Conservation (phyloP, 202 grass and related monocot species). For the Panicum virgatum region DNA sequence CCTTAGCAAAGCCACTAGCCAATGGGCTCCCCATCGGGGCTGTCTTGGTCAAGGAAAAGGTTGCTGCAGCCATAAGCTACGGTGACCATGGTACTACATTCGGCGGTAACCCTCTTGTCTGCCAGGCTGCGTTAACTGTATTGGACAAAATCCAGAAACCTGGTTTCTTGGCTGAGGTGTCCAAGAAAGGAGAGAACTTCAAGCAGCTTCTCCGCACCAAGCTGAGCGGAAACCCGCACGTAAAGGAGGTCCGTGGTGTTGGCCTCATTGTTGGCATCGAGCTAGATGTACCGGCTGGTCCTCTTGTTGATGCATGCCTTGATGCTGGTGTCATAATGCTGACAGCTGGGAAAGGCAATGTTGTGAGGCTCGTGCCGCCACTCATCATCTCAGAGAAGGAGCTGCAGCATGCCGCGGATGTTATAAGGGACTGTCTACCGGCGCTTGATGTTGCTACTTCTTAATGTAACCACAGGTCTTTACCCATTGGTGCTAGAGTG, state of each 20-base stretch:
- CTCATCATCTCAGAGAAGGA: conserved; percentile 76
- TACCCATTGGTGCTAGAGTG: not conserved
- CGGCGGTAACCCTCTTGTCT: conserved; percentile 64
- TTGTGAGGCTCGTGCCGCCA: conserved; percentile 75
- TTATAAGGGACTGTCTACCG: conserved; percentile 61
- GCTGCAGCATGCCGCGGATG: conserved; percentile 61
- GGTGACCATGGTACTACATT: conserved; percentile 93
- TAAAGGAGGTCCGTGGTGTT: conserved; percentile 72
- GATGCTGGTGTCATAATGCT: conserved; percentile 69
- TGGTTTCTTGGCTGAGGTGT: conserved; percentile 65
- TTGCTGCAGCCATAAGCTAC: conserved; percentile 60
- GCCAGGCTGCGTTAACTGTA: conserved; percentile 57
- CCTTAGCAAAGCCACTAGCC: conserved; percentile 78
- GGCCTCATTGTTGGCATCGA: conserved; percentile 83
- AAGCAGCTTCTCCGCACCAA: conserved; percentile 67
- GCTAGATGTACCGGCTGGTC: conserved; percentile 57
- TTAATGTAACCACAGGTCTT: conserved; percentile 6
- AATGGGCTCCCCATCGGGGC: conserved; percentile 69
- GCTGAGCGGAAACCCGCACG: conserved; percentile 50
- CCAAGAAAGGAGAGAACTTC: conserved; percentile 70
- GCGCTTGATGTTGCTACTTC: conserved; percentile 41
- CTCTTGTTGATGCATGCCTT: conserved; percentile 63
- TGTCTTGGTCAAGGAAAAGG: conserved; percentile 62
- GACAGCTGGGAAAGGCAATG: conserved; percentile 86
- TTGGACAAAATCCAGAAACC: conserved; percentile 76